A percentile compares a stretch with the other conserved stretches of the same genome.
phyloP scores from a whole-genome alignment of 2,329 filamentous ascomycete genomes.

The Sclerotinia nivalis region DNA sequence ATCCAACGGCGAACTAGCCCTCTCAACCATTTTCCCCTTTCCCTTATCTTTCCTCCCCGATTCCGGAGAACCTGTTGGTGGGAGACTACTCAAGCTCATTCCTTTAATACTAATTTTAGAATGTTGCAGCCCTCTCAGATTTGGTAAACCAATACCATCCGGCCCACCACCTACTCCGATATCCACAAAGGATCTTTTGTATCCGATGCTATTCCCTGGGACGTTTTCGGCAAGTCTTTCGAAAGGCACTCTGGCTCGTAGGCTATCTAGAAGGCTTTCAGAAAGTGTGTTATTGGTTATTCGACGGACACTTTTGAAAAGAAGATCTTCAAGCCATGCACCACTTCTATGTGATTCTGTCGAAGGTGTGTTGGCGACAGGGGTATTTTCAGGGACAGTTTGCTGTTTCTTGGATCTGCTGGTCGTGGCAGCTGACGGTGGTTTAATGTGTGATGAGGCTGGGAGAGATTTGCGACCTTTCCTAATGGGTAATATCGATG shows the following conservation, averaged over 20 bases:
- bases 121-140: slow-evolving; percentile 9
- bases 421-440: not conserved
- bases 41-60: slow-evolving; percentile 8
- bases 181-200: slow-evolving; percentile 20
- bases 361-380: not conserved
- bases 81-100: slow-evolving; percentile 17
- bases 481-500: not conserved
- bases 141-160: not conserved
- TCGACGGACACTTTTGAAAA: slow-evolving; percentile 1
- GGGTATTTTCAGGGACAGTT: not conserved
- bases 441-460: not conserved
- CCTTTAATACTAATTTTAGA: slow-evolving; percentile 15
- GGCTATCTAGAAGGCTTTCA: not conserved
- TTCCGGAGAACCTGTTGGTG: slow-evolving; percentile 18
- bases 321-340: slow-evolving; percentile 4
- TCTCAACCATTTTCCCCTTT: slow-evolving; percentile 11
- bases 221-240: slow-evolving; percentile 8
- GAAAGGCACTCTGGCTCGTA: slow-evolving; percentile 14
- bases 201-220: slow-evolving; percentile 17
- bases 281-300: slow-evolving; percentile 3
- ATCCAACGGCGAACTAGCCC: not conserved
- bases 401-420: not conserved
- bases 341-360: not conserved
- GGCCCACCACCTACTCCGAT: slow-evolving; percentile 2
- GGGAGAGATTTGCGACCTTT: slow-evolving; percentile 17